A percentile compares a stretch with the other conserved stretches of the same genome.
These are phyloP conservation scores for Xylariales sp. DNA, from an alignment of 2,329 filamentous ascomycete species.

Conservation along the genomic window DNA sequence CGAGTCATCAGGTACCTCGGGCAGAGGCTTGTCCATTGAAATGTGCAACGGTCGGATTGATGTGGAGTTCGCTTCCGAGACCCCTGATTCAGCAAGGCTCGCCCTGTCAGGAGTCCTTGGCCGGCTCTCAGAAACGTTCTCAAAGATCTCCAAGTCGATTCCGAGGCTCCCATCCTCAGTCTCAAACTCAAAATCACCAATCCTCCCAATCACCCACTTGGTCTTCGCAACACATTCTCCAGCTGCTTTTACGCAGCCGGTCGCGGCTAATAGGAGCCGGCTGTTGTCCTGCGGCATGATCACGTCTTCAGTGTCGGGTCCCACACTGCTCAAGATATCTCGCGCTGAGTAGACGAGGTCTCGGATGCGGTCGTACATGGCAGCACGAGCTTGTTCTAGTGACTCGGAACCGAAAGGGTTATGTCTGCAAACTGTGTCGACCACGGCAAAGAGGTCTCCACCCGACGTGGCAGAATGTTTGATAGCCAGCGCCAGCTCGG, in stretches of 20 bases:
- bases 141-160: conserved; percentile 50
- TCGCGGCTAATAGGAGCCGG: conserved; percentile 71
- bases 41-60: conserved; percentile 26
- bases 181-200: conserved; percentile 88
- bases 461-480: conserved; percentile 80
- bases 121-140: conserved; percentile 31
- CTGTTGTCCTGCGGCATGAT: conserved; percentile 77
- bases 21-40: conserved; percentile 63
- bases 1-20: conserved; percentile 51
- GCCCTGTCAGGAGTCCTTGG: conserved; percentile 30
- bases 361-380: conserved; percentile 75
- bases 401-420: conserved; percentile 63
- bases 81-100: conserved; percentile 34
- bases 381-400: conserved; percentile 63
- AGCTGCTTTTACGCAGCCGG: conserved; percentile 81
- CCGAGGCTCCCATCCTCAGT: conserved; percentile 53
- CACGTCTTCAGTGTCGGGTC: conserved; percentile 69
- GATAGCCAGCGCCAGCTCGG: conserved; percentile 76
- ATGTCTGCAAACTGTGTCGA: conserved; percentile 78
- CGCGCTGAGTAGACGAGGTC: conserved; percentile 77
- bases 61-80: conserved; percentile 22
- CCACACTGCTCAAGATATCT: conserved; percentile 67
- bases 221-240: conserved; percentile 89
- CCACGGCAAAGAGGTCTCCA: conserved; percentile 69
- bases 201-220: conserved; percentile 77